Evolutionary conservation across 78 protist genomes (phyloP).

Genomic region (Tieghemostelium lacteum): DNA sequence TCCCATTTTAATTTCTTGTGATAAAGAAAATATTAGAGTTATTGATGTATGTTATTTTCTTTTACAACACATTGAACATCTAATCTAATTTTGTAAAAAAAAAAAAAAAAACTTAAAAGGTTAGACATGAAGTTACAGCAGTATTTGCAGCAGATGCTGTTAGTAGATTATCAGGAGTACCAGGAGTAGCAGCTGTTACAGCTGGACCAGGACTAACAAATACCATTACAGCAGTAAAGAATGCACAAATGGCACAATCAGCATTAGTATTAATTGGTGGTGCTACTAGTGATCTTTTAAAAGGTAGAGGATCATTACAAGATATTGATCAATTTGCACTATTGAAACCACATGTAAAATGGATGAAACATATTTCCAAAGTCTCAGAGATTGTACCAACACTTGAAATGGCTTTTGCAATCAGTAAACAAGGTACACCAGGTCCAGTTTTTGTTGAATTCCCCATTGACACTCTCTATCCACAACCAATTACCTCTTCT

Average conservation of each 20-base stretch:
- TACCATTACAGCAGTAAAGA: slow-evolving; percentile 91
- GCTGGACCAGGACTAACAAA: slow-evolving; percentile 94
- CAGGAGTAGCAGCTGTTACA: slow-evolving; percentile 91
- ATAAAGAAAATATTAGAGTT: slow-evolving; percentile 58
- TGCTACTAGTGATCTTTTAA: slow-evolving; percentile 84
- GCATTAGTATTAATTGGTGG: slow-evolving; percentile 89
- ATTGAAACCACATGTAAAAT: slow-evolving; percentile 80
- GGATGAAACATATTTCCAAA: slow-evolving; percentile 14
- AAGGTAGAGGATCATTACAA: slow-evolving; percentile 91
- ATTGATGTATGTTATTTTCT: slow-evolving; percentile 70
- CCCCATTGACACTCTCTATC: slow-evolving; percentile 87
- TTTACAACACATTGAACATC: not conserved
- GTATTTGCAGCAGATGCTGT: slow-evolving; percentile 94
- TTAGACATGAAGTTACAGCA: slow-evolving; percentile 87
- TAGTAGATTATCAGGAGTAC: slow-evolving; percentile 83
- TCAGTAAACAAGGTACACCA: slow-evolving; percentile 80
- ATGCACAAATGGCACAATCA: slow-evolving; percentile 91
- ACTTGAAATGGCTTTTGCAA: slow-evolving; percentile 53
- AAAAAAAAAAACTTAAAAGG: not conserved
- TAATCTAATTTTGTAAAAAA: too few relatives aligned
- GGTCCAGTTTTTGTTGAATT: slow-evolving; percentile 92
- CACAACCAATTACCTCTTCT: slow-evolving; percentile 24
- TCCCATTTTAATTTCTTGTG: slow-evolving; percentile 82
- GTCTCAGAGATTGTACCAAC: slow-evolving; percentile 82
- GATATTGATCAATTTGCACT: slow-evolving; percentile 90